Evolutionary conservation across 2,329 filamentous ascomycete genomes (phyloP).

Genomic region (Fonsecaea monophora): DNA sequence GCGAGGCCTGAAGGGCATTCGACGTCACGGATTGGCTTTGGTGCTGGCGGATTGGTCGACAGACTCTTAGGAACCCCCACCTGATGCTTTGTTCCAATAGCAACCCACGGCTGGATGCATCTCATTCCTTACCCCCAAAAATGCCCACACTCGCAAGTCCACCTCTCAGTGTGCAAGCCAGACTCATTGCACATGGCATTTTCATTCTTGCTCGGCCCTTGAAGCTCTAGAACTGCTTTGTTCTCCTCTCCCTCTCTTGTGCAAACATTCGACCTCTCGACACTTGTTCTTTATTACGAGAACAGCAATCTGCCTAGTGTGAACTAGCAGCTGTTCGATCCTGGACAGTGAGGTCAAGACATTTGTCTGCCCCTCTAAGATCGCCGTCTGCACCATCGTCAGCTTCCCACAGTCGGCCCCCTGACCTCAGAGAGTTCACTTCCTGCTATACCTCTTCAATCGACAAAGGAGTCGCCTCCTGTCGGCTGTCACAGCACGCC

Average conservation of each 20-base stretch:
- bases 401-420: conserved; percentile 3
- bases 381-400: neutral
- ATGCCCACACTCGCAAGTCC: conserved; percentile 9
- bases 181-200: conserved; percentile 5
- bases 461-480: conserved; percentile 19
- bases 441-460: conserved; percentile 1
- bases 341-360: conserved; percentile 19
- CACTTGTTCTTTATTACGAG: neutral
- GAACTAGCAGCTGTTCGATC: conserved; percentile 16
- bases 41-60: neutral
- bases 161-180: neutral
- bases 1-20: neutral
- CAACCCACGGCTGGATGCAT: conserved; percentile 1
- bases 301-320: neutral
- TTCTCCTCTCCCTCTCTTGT: conserved; percentile 14
- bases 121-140: conserved; percentile 5
- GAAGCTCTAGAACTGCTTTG: conserved; percentile 9
- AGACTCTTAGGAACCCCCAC: neutral
- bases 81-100: neutral
- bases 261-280: neutral
- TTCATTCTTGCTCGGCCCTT: conserved; percentile 5
- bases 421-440: conserved; percentile 10
- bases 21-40: conserved; percentile 16
- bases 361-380: conserved; percentile 15
- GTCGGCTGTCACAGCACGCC: conserved; percentile 21